phyloP scores from a whole-genome alignment of 192 early-diverging fungal species.

The Spizellomyces punctatus region DNA sequence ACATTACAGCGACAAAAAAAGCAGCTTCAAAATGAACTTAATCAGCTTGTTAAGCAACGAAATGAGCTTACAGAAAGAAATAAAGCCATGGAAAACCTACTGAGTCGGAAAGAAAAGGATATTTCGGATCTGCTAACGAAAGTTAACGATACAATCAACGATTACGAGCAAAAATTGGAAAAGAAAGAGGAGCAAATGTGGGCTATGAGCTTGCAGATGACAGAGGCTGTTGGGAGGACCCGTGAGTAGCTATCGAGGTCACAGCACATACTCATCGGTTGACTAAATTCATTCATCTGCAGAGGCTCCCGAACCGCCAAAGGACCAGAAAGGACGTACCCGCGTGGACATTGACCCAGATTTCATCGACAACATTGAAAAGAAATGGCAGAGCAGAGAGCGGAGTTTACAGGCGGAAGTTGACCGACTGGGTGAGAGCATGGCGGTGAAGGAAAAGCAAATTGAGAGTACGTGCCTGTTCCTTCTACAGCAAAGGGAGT shows the following conservation, averaged over 20 bases:
- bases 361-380: conserved; percentile 57
- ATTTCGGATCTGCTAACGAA: conserved; percentile 58
- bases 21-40: conserved; percentile 44
- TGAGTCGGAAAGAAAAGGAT: conserved; percentile 54
- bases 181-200: conserved; percentile 65
- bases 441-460: conserved; percentile 35
- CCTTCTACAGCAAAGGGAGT: background rate
- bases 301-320: background rate
- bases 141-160: conserved; percentile 59
- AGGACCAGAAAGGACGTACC: background rate
- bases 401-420: conserved; percentile 45
- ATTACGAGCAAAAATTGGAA: conserved; percentile 58
- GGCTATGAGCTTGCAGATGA: conserved; percentile 58
- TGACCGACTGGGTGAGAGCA: conserved; percentile 36
- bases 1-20: conserved; percentile 35
- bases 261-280: background rate
- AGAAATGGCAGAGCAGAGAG: conserved; percentile 59
- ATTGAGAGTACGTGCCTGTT: conserved; percentile 35
- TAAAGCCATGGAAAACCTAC: conserved; percentile 46
- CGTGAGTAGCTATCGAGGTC: conserved; percentile 7
- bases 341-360: conserved; percentile 49
- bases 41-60: conserved; percentile 42
- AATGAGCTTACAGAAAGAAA: conserved; percentile 51
- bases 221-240: conserved; percentile 42
- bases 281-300: background rate